These are phyloP conservation scores for Nakazawaea wickerhamii DNA, from an alignment of 805 yeast species.

Conservation along the genomic window DNA sequence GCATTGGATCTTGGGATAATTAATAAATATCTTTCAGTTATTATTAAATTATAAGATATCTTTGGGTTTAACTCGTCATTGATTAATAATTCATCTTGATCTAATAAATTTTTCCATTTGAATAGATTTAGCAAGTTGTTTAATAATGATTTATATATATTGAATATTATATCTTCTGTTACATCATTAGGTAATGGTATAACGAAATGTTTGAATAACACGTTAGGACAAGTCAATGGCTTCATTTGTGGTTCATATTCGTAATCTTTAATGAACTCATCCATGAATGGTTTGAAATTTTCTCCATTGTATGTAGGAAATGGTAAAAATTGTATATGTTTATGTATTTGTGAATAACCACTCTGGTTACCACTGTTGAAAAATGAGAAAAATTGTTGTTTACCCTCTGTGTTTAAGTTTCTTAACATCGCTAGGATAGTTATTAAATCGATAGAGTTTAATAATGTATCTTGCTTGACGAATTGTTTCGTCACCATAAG, in stretches of 20 bases:
- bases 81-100: slow-evolving; percentile 37
- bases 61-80: slow-evolving; percentile 20
- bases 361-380: slow-evolving; percentile 84
- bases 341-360: slow-evolving; percentile 95
- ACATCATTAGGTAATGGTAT: slow-evolving; percentile 49
- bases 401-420: slow-evolving; percentile 37
- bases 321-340: slow-evolving; percentile 80
- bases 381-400: slow-evolving; percentile 59
- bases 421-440: slow-evolving; percentile 52
- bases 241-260: slow-evolving; percentile 16
- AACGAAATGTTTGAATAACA: slow-evolving; percentile 79
- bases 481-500: slow-evolving; percentile 73
- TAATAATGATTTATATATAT: slow-evolving; percentile 66
- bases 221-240: slow-evolving; percentile 55
- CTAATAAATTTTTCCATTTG: slow-evolving; percentile 25
- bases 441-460: slow-evolving; percentile 63
- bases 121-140: slow-evolving; percentile 59
- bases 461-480: slow-evolving; percentile 65
- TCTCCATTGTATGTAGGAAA: slow-evolving; percentile 44
- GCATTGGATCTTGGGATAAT: slow-evolving; percentile 71
- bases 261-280: not conserved
- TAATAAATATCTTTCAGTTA: slow-evolving; percentile 81
- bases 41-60: slow-evolving; percentile 71
- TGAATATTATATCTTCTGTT: slow-evolving; percentile 52
- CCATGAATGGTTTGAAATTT: slow-evolving; percentile 2